phyloP scores from a whole-genome alignment of 345 rosid genomes.

The Melastoma malabathricum region DNA sequence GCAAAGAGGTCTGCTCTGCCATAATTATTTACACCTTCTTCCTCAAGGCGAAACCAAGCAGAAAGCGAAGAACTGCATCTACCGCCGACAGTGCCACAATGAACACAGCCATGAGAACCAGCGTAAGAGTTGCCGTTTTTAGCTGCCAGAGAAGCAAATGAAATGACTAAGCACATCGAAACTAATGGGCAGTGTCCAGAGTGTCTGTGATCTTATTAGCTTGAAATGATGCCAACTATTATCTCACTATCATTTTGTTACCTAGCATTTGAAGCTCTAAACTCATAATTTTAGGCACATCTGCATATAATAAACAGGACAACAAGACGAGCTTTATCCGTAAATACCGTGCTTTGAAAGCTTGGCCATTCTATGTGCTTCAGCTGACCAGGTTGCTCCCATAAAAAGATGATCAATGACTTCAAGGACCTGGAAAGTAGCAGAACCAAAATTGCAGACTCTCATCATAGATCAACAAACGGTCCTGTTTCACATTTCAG shows the following conservation, averaged over 20 bases:
- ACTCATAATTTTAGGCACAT: too few species aligned
- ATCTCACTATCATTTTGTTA: not conserved
- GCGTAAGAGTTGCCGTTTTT: conserved; percentile 2
- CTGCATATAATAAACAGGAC: not conserved
- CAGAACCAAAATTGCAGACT: not conserved
- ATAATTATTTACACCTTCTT: too few species aligned
- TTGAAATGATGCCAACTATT: not conserved
- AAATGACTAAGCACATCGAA: not conserved
- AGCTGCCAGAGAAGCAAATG: conserved; percentile 6
- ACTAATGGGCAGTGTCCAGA: too few species aligned
- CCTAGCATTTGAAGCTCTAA: too few species aligned
- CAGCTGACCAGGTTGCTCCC: conserved; percentile 7
- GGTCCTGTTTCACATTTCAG: not conserved
- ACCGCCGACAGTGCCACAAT: conserved; percentile 1
- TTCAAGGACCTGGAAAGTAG: conserved; percentile 1
- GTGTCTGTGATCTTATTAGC: too few species aligned
- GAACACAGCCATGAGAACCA: conserved; percentile 6
- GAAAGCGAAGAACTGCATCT: conserved; percentile 3
- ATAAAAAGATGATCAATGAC: conserved; percentile 2
- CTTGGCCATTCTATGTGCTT: conserved; percentile 7
- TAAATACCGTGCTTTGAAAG: conserved; percentile 5
- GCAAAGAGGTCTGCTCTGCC: too few species aligned
- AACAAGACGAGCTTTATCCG: not conserved
- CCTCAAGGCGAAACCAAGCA: too few species aligned
- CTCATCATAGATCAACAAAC: not conserved